These are phyloP conservation scores for Trichoderma simmonsii DNA, from an alignment of 2,329 filamentous ascomycete genomes.

Conservation along the genomic window DNA sequence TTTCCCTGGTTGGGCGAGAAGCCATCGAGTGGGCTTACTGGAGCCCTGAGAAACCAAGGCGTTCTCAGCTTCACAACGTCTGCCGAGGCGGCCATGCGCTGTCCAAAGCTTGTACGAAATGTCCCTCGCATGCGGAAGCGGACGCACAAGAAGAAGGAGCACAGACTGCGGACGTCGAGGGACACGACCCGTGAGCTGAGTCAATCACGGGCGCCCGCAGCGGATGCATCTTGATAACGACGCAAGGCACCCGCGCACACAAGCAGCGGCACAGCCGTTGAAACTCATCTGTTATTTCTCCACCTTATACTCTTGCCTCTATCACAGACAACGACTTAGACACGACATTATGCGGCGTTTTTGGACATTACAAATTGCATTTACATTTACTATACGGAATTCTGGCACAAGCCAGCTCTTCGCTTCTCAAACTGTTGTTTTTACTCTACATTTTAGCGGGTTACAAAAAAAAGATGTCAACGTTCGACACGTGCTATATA, in stretches of 20 bases:
- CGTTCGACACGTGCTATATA: slow-evolving; percentile 1
- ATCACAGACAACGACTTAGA: slow-evolving; percentile 2
- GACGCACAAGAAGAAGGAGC: slow-evolving; percentile 20
- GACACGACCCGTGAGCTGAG: slow-evolving; percentile 1
- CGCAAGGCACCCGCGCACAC: neutral
- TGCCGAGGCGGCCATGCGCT: slow-evolving; percentile 22
- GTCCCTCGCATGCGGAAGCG: slow-evolving; percentile 25
- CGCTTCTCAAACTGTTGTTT: slow-evolving; percentile 10
- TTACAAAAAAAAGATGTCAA: slow-evolving; percentile 1
- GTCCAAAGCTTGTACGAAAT: slow-evolving; percentile 23
- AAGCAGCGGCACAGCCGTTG: neutral
- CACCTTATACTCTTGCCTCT: neutral
- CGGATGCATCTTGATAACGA: neutral
- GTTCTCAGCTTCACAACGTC: slow-evolving; percentile 16
- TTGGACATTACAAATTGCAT: neutral
- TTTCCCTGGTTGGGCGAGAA: slow-evolving; percentile 27
- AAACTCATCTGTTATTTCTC: neutral
- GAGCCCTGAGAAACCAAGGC: slow-evolving; percentile 23
- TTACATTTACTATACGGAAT: neutral
- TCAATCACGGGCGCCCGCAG: neutral
- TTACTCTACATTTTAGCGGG: slow-evolving; percentile 1
- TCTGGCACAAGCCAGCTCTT: slow-evolving; percentile 1
- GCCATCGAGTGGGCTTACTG: slow-evolving; percentile 16
- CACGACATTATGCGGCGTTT: slow-evolving; percentile 15
- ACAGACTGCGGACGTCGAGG: slow-evolving; percentile 1